These are phyloP conservation scores for Eucalyptus tenuipes DNA, from an alignment of 345 rosid genomes.

Conservation along the genomic window DNA sequence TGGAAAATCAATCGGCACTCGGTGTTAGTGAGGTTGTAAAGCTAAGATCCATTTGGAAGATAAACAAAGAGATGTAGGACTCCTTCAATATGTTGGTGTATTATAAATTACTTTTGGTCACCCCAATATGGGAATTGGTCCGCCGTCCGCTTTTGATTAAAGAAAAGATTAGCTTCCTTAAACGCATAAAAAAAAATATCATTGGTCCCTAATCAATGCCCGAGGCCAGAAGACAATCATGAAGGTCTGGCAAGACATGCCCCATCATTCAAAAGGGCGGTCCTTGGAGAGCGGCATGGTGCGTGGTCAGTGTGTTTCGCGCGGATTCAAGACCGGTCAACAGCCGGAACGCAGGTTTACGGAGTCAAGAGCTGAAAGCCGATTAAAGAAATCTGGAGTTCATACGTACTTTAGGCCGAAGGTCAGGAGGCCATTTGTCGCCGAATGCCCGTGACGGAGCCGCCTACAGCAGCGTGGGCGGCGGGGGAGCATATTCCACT, in stretches of 20 bases:
- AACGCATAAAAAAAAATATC: neutral
- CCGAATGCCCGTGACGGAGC: neutral
- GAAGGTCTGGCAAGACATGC: neutral
- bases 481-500: neutral
- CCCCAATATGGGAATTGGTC: neutral
- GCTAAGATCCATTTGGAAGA: neutral
- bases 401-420: neutral
- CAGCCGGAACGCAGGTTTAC: neutral
- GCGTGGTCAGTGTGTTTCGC: neutral
- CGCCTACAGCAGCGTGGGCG: neutral
- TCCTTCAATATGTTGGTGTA: neutral
- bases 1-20: neutral
- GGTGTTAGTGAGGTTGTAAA: neutral
- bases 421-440: neutral
- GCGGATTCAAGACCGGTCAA: neutral
- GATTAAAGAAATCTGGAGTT: neutral
- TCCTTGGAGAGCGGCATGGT: neutral
- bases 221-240: neutral
- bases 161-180: neutral
- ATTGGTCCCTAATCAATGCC: neutral
- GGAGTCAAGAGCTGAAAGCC: neutral
- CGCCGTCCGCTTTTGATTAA: slow-evolving; percentile 2
- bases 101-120: neutral
- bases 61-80: neutral
- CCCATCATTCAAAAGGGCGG: neutral